A percentile compares a stretch with the other conserved stretches of the same genome.
Evolutionary conservation across 2,329 filamentous ascomycete species (phyloP).

Genomic region (Xylaria sp.): DNA sequence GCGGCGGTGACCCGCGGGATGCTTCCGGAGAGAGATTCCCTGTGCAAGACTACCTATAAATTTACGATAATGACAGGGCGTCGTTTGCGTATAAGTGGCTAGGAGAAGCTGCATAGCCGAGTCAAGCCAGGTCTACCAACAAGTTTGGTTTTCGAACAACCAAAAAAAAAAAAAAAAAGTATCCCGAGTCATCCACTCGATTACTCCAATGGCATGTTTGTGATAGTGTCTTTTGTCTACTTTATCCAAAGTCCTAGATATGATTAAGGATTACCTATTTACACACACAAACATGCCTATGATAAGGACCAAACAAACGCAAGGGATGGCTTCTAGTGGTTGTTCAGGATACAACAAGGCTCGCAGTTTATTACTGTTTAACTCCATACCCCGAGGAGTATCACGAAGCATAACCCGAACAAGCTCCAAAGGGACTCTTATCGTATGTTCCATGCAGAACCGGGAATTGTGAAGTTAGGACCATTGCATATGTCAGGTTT

Average conservation of each 20-base stretch:
- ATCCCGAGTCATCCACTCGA: neutral
- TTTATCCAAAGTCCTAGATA: neutral
- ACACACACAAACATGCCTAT: neutral
- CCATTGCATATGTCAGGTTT: neutral
- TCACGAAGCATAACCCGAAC: neutral
- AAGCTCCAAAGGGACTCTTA: neutral
- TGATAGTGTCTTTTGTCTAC: neutral
- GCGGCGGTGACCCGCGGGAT: constrained; percentile 5
- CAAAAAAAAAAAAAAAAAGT: too few relatives aligned
- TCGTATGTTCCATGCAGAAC: neutral
- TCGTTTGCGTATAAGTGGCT: constrained; percentile 5
- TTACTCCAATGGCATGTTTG: neutral
- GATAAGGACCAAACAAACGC: neutral
- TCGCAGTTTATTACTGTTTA: constrained; percentile 1
- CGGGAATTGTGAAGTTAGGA: neutral
- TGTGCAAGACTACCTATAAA: constrained; percentile 1
- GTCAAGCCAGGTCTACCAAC: constrained; percentile 1
- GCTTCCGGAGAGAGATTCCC: constrained; percentile 1
- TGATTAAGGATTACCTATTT: neutral
- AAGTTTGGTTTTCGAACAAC: neutral
- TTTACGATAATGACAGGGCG: constrained; percentile 5
- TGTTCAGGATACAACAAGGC: neutral
- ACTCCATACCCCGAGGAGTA: constrained; percentile 2
- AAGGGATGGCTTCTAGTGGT: neutral
- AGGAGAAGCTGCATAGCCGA: constrained; percentile 19